phyloP scores from a whole-genome alignment of 768 basidiomycete species.

The Termitomyces sp. region DNA sequence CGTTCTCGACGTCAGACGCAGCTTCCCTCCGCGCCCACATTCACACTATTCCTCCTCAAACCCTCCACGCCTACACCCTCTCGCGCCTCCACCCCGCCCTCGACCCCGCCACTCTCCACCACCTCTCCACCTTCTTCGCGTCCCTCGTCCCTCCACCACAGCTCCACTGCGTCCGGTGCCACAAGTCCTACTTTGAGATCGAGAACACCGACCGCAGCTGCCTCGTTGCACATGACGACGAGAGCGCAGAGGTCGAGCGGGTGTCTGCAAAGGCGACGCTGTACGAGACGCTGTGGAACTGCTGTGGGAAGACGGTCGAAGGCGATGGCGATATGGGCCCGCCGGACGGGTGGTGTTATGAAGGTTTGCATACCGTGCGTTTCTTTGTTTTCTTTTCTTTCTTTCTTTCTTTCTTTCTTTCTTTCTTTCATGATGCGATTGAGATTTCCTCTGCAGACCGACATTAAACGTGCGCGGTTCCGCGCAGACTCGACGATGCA shows the following conservation, averaged over 20 bases:
- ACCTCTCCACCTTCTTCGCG: constrained; percentile 54
- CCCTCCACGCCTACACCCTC: not conserved
- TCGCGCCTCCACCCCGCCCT: constrained; percentile 4
- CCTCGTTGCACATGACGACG: constrained; percentile 71
- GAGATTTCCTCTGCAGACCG: constrained; percentile 38
- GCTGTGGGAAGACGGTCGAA: constrained; percentile 67
- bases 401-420: not conserved
- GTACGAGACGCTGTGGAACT: constrained; percentile 61
- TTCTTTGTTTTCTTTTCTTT: constrained; percentile 12
- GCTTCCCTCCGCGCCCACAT: not conserved
- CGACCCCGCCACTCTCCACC: constrained; percentile 32
- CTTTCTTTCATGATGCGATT: not conserved
- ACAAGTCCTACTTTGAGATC: constrained; percentile 61
- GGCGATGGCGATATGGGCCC: constrained; percentile 80
- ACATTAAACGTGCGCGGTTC: constrained; percentile 71
- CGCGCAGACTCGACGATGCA: constrained; percentile 64
- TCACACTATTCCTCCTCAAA: not conserved
- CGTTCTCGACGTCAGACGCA: not conserved
- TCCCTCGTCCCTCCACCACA: constrained; percentile 58
- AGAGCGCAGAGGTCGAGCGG: constrained; percentile 69
- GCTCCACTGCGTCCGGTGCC: constrained; percentile 74
- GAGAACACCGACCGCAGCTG: constrained; percentile 73
- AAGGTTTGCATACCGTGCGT: constrained; percentile 59
- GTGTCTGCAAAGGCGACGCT: constrained; percentile 31
- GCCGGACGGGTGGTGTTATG: constrained; percentile 85